phyloP scores from a whole-genome alignment of 768 basidiomycete species.

The Trichaptum fuscoviolaceum region DNA sequence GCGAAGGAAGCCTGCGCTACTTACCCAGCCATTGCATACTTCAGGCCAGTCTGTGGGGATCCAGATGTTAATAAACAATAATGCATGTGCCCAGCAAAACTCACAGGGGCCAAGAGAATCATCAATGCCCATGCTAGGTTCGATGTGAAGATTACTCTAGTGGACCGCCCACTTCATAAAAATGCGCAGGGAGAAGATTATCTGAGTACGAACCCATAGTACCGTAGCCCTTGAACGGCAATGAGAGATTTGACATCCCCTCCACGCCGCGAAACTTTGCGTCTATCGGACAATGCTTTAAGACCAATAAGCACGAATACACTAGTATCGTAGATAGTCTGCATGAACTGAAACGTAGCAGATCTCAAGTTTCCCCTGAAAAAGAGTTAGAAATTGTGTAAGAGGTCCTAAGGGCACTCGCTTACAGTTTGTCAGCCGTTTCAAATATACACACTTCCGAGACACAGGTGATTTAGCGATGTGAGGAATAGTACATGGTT shows the following conservation, averaged over 20 bases:
- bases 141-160: neutral
- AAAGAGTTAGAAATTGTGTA: neutral
- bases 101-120: conserved; percentile 5
- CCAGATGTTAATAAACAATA: neutral
- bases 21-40: conserved; percentile 3
- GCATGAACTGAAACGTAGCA: conserved; percentile 2
- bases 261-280: neutral
- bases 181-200: neutral
- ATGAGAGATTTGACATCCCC: neutral
- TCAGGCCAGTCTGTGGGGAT: neutral
- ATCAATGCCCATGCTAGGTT: conserved; percentile 1
- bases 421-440: conserved; percentile 1
- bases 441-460: neutral
- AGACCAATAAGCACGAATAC: neutral
- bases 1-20: neutral
- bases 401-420: neutral
- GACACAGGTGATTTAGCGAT: neutral
- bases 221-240: neutral
- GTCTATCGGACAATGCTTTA: neutral
- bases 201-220: neutral
- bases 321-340: conserved; percentile 2
- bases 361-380: neutral
- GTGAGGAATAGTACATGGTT: neutral
- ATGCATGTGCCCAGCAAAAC: neutral
- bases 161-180: neutral